Conservation (phyloP, 140 eudicot species). For the Oenanthe javanica region DNA sequence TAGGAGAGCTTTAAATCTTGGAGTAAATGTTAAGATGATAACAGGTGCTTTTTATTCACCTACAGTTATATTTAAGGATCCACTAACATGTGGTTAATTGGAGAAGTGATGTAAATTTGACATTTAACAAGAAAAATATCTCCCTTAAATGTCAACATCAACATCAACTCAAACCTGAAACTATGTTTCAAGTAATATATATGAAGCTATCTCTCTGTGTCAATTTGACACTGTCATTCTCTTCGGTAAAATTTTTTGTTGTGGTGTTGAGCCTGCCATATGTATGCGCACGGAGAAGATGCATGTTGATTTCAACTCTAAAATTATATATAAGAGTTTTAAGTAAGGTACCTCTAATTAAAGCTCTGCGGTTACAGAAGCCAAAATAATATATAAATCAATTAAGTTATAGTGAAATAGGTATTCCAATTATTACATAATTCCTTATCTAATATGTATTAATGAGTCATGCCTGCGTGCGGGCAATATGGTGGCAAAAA, state of each 20-base stretch:
- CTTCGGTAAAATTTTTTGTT: neutral
- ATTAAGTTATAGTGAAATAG: neutral
- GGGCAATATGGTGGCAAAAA: neutral
- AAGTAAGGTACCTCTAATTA: neutral
- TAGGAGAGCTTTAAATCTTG: constrained; percentile 93
- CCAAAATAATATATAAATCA: neutral
- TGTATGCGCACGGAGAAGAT: neutral
- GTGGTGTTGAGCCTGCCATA: neutral
- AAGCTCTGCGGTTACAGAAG: neutral
- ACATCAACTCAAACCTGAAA: neutral
- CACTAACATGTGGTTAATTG: neutral
- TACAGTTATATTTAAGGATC: neutral
- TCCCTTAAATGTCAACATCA: neutral
- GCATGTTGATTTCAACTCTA: neutral
- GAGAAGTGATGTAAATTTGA: neutral
- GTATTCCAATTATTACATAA: neutral
- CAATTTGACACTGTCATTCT: neutral
- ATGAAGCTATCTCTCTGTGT: neutral
- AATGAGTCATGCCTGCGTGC: neutral
- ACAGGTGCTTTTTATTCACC: constrained; percentile 43
- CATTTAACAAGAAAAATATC: neutral
- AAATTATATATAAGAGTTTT: neutral
- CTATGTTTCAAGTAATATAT: neutral
- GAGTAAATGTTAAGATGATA: constrained; percentile 97
- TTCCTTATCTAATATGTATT: neutral